phyloP scores from a whole-genome alignment of 2,329 filamentous ascomycete species.

The Aspergillus sergii region DNA sequence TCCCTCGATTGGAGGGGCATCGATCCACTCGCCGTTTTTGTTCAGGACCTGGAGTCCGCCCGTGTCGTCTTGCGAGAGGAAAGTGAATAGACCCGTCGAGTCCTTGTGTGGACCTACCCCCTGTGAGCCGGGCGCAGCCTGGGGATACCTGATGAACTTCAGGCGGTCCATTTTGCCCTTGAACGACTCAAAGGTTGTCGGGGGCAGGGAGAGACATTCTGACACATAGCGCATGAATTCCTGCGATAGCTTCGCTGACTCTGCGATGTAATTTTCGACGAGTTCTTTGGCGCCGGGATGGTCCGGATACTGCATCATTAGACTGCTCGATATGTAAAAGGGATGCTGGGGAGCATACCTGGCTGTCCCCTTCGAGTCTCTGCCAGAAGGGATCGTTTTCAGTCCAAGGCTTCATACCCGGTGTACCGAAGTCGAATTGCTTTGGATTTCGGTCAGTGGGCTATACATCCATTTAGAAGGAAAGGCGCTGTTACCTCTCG shows the following conservation, averaged over 20 bases:
- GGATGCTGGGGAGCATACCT: constrained; percentile 17
- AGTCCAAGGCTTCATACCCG: constrained; percentile 30
- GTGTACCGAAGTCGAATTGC: constrained; percentile 49
- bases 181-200: constrained; percentile 55
- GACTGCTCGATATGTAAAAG: not conserved
- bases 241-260: constrained; percentile 52
- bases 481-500: constrained; percentile 27
- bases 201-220: constrained; percentile 54
- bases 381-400: constrained; percentile 50
- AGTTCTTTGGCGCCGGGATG: constrained; percentile 25
- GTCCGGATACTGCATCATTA: constrained; percentile 28
- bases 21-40: constrained; percentile 49
- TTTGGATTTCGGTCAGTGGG: constrained; percentile 21
- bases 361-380: constrained; percentile 35
- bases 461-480: not conserved
- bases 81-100: constrained; percentile 49
- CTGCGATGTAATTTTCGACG: constrained; percentile 54
- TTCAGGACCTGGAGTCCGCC: constrained; percentile 52
- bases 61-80: constrained; percentile 45
- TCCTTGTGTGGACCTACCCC: constrained; percentile 63
- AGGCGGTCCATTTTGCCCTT: constrained; percentile 52
- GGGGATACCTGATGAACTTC: constrained; percentile 61
- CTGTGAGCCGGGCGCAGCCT: constrained; percentile 42
- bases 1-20: constrained; percentile 46
- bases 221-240: constrained; percentile 59